Conservation (phyloP, 495 filamentous ascomycete genomes). For the Astrocystis sublimbata region DNA sequence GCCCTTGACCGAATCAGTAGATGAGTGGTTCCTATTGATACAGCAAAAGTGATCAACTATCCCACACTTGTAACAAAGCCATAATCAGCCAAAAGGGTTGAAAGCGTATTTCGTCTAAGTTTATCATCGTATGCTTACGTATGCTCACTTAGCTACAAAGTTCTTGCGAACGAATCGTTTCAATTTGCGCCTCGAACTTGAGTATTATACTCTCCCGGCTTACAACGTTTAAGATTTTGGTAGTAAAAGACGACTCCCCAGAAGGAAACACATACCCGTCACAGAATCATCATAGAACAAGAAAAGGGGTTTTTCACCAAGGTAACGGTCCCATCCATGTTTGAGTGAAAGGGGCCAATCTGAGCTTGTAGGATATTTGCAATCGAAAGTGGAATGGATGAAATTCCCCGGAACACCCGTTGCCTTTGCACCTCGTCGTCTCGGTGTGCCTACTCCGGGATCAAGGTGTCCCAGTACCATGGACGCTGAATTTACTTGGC, state of each 20-base stretch:
- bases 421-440: constrained; percentile 22
- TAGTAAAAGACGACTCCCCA: constrained; percentile 29
- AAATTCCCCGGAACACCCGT: constrained; percentile 34
- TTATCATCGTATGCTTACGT: constrained; percentile 6
- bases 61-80: too few species aligned
- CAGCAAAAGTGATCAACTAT: too few species aligned
- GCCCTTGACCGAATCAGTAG: too few species aligned
- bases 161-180: constrained; percentile 4
- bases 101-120: too few species aligned
- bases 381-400: constrained; percentile 36
- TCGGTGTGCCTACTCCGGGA: constrained; percentile 22
- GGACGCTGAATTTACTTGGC: constrained; percentile 19
- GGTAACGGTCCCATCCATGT: constrained; percentile 28
- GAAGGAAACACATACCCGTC: constrained; percentile 29
- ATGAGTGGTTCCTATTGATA: too few species aligned
- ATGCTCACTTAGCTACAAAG: constrained; percentile 5
- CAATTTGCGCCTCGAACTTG: constrained; percentile 15
- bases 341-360: constrained; percentile 41
- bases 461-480: constrained; percentile 28
- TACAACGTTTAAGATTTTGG: constrained; percentile 19
- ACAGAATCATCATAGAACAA: constrained; percentile 25
- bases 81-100: too few species aligned
- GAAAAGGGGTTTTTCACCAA: constrained; percentile 39
- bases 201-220: constrained; percentile 20
- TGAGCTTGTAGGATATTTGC: constrained; percentile 29